Conservation (phyloP, 2,329 filamentous ascomycete species). For the Cladophialophora carrionii region DNA sequence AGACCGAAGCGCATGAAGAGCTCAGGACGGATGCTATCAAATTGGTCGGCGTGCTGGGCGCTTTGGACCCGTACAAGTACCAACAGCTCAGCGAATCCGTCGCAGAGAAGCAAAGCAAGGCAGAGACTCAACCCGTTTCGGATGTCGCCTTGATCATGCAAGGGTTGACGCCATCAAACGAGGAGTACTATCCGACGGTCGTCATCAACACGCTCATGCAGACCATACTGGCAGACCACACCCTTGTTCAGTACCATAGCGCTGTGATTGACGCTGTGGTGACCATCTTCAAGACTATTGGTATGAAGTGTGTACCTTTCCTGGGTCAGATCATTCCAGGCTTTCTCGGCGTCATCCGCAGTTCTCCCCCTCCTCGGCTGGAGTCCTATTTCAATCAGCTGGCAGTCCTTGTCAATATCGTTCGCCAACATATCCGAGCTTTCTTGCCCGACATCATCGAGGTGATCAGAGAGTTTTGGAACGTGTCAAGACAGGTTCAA, state of each 20-base stretch:
- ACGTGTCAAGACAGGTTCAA: conserved; percentile 76
- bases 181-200: conserved; percentile 97
- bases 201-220: conserved; percentile 94
- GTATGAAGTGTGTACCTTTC: conserved; percentile 93
- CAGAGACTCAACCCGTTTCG: conserved; percentile 71
- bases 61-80: conserved; percentile 93
- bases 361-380: conserved; percentile 73
- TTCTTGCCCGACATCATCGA: conserved; percentile 85
- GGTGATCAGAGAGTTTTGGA: conserved; percentile 89
- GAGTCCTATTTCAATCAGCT: conserved; percentile 99
- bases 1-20: conserved; percentile 83
- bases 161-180: conserved; percentile 90
- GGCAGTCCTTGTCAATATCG: conserved; percentile 88
- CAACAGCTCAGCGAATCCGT: conserved; percentile 78
- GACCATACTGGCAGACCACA: conserved; percentile 83
- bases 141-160: conserved; percentile 99
- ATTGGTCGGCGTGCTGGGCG: conserved; percentile 90
- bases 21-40: conserved; percentile 94
- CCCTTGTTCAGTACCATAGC: conserved; percentile 86
- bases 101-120: conserved; percentile 74
- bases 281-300: conserved; percentile 96
- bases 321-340: conserved; percentile 91
- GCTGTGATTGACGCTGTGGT: conserved; percentile 96
- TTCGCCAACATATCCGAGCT: conserved; percentile 92
- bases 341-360: conserved; percentile 85